Conservation (phyloP, 805 yeast genomes). For the Barnettozyma botsteinii region DNA sequence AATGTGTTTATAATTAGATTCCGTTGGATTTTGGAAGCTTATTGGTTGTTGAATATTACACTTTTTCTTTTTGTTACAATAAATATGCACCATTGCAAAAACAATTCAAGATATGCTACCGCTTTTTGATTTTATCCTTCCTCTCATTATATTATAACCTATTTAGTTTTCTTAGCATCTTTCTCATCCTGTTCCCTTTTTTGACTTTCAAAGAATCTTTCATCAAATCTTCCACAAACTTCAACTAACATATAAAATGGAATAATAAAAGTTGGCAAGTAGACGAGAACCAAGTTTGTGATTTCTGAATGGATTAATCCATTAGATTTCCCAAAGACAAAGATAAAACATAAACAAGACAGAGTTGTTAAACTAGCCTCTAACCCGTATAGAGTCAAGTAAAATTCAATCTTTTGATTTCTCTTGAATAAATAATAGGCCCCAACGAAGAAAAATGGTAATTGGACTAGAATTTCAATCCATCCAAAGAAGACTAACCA, state of each 20-base stretch:
- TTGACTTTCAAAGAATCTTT: background rate
- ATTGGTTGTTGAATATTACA: too few relatives aligned
- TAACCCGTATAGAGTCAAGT: constrained; percentile 63
- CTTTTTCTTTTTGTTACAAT: too few relatives aligned
- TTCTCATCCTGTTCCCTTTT: background rate
- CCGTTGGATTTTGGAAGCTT: too few relatives aligned
- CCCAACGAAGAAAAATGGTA: constrained; percentile 66
- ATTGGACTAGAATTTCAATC: constrained; percentile 68
- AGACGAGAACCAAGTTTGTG: constrained; percentile 43
- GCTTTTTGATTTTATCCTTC: background rate
- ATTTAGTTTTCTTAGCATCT: background rate
- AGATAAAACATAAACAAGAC: constrained; percentile 57
- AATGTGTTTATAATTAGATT: too few relatives aligned
- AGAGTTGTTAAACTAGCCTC: constrained; percentile 80
- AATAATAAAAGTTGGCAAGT: constrained; percentile 65
- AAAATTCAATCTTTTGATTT: constrained; percentile 33
- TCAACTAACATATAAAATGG: constrained; percentile 46
- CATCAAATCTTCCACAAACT: constrained; percentile 14
- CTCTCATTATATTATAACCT: background rate
- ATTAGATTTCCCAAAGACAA: constrained; percentile 29
- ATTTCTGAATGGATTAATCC: constrained; percentile 30
- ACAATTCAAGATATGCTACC: too few relatives aligned
- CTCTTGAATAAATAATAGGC: constrained; percentile 30
- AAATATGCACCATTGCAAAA: too few relatives aligned
- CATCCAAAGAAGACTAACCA: constrained; percentile 75